Percentiles rank a stretch among this genome's conserved stretches.
Conservation (phyloP, 345 rosid genomes). For the Cardamine occulta region DNA sequence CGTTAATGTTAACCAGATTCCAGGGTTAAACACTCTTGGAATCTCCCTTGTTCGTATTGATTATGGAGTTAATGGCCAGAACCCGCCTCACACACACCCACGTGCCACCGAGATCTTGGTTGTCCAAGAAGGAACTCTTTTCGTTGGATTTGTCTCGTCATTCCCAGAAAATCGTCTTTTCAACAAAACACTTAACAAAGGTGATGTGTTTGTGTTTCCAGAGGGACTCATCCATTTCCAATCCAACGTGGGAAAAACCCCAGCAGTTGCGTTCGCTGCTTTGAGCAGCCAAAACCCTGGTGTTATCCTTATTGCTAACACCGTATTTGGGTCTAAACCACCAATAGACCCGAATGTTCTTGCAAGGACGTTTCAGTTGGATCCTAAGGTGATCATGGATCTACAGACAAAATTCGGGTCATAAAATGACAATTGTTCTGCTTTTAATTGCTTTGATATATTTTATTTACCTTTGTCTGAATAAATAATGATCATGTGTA, state of each 20-base stretch:
- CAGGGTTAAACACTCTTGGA: slow-evolving; percentile 39
- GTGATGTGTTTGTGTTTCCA: slow-evolving; percentile 26
- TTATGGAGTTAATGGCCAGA: slow-evolving; percentile 14
- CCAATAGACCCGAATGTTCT: background rate
- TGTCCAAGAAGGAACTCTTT: slow-evolving; percentile 12
- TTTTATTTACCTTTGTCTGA: background rate
- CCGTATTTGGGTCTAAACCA: slow-evolving; percentile 12
- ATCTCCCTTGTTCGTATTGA: slow-evolving; percentile 38
- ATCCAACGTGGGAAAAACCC: background rate
- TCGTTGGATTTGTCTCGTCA: background rate
- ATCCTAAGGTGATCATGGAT: slow-evolving; percentile 10
- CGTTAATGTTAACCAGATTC: slow-evolving; percentile 18
- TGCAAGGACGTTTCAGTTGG: slow-evolving; percentile 33
- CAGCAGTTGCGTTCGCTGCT: slow-evolving; percentile 1
- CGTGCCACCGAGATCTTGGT: slow-evolving; percentile 33
- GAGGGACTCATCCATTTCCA: slow-evolving; percentile 23
- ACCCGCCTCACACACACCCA: slow-evolving; percentile 46
- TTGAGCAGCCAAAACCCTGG: slow-evolving; percentile 18
- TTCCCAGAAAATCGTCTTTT: background rate
- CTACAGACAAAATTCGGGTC: slow-evolving; percentile 9
- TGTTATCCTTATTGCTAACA: background rate
- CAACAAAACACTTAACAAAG: background rate
- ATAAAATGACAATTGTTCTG: background rate
- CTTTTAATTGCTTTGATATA: background rate
- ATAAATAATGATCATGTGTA: background rate